These are phyloP conservation scores for Termitomyces sp. DNA, from an alignment of 768 basidiomycete genomes.

Conservation along the genomic window DNA sequence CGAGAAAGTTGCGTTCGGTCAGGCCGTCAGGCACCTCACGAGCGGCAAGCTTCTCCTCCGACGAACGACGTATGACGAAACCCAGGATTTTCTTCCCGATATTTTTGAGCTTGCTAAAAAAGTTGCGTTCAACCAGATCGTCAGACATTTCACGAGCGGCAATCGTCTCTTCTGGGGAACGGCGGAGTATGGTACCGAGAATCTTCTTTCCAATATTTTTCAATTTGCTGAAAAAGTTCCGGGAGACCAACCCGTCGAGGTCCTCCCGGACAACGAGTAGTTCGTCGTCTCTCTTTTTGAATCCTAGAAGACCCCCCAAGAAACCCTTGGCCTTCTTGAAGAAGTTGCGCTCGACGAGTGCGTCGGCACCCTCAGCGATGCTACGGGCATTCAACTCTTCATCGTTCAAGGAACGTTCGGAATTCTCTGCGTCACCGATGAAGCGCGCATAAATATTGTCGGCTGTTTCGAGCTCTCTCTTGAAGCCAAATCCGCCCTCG, in stretches of 20 bases:
- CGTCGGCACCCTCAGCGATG: background rate
- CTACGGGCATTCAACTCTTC: background rate
- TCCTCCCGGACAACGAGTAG: background rate
- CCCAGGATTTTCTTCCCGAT: background rate
- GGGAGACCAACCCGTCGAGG: background rate
- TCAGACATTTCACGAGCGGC: background rate
- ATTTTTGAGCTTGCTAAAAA: background rate
- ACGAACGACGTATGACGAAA: background rate
- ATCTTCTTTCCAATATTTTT: background rate
- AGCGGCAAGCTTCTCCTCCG: background rate
- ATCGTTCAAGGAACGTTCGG: conserved; percentile 1
- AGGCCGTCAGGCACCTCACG: background rate
- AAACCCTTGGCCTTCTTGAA: background rate
- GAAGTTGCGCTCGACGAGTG: background rate
- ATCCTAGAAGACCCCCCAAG: background rate
- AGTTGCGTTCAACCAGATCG: background rate
- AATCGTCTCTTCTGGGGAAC: background rate
- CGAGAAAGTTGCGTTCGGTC: background rate
- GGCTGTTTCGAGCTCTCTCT: background rate
- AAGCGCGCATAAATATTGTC: background rate
- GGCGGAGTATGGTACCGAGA: background rate
- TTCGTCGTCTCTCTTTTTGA: background rate
- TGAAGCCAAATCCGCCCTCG: background rate
- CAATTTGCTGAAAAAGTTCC: background rate
- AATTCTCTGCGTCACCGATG: too few species aligned